Percentiles rank a stretch among this genome's conserved stretches.
phyloP scores from a whole-genome alignment of 805 yeast genomes.

The Yamadazyma ubonensis region DNA sequence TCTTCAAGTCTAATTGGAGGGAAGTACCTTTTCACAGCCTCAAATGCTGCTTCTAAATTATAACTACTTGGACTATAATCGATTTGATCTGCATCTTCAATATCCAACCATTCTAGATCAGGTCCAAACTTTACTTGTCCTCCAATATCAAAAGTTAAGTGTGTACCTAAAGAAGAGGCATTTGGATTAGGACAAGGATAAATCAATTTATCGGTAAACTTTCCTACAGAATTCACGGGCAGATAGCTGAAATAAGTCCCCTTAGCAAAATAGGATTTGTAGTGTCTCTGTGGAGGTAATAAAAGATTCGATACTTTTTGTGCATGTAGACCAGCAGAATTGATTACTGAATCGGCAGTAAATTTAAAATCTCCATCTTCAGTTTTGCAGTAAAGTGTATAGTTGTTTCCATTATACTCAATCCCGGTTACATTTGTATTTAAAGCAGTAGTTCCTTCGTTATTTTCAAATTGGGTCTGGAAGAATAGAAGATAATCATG shows the following conservation, averaged over 20 bases:
- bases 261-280: constrained; percentile 68
- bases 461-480: constrained; percentile 51
- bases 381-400: constrained; percentile 25
- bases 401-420: constrained; percentile 25
- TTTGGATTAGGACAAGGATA: constrained; percentile 77
- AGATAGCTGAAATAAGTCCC: constrained; percentile 75
- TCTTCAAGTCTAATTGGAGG: constrained; percentile 55
- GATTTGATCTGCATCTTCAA: constrained; percentile 26
- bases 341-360: constrained; percentile 58
- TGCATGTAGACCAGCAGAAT: constrained; percentile 80
- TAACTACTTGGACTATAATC: constrained; percentile 49
- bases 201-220: constrained; percentile 37
- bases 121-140: constrained; percentile 86
- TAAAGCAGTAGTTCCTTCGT: constrained; percentile 63
- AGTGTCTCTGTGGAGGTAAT: constrained; percentile 59
- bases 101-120: constrained; percentile 76
- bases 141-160: constrained; percentile 77
- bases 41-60: constrained; percentile 54
- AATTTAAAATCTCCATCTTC: constrained; percentile 26
- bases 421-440: constrained; percentile 55
- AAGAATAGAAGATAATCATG: constrained; percentile 69
- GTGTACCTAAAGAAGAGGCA: constrained; percentile 81
- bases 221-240: constrained; percentile 41
- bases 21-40: constrained; percentile 60
- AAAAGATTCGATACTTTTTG: constrained; percentile 68